Base-by-base conservation (phyloP, 192 early-diverging fungal genomes). In the Coemansia sp. region DNA sequence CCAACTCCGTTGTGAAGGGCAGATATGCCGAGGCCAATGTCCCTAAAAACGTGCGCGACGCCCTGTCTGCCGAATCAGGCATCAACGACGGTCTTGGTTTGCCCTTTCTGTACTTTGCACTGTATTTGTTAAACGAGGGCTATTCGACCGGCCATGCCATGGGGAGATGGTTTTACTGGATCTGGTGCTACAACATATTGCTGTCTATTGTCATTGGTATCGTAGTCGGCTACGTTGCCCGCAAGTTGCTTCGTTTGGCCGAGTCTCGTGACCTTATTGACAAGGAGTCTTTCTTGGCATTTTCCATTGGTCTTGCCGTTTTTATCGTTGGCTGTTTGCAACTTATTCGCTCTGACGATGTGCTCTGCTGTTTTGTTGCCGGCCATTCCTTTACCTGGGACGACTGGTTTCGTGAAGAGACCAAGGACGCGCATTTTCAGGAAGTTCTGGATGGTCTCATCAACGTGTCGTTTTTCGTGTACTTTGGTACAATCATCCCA, bases 1-100 rank as follows among this genome's bases (percentile, higher is more conserved):
- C 92, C 47, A 95, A 93, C 81, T 90, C 91, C 9, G 91, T 97
- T 2, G 87, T 97, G 42, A 93, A 92, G 76, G 95, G 95, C 34
- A 78, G 86, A 8, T 97, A 95, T 66, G 93, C 95, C 6, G 93
- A 95, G 60, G 85, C 85, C 50, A 88, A 94, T 70, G 90, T 97
- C 31, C 87, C 92, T 4, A 77, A 83, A 57, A 84, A 88, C 50
- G 80, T 90, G n/a, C 81, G 86, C 33, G 83, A 92, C 56, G 73
- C 86, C 8, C 56, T 92, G 11, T 89, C 90, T 2, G 88, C 87
- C 37, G 90, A 92, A 47, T 87, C 88, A 42, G 92, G 83, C 14
- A 85, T 88, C 62, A 97, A 94, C 72, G 92, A 95, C 68, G 94
- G 83, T n/a, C 80, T 91, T 51, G 91, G 85, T 0, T 68, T 89